A percentile compares a stretch with the other conserved stretches of the same genome.
These are phyloP conservation scores for Dactylis glomerata DNA, from an alignment of 176 grass and related monocot species.

Conservation along the genomic window DNA sequence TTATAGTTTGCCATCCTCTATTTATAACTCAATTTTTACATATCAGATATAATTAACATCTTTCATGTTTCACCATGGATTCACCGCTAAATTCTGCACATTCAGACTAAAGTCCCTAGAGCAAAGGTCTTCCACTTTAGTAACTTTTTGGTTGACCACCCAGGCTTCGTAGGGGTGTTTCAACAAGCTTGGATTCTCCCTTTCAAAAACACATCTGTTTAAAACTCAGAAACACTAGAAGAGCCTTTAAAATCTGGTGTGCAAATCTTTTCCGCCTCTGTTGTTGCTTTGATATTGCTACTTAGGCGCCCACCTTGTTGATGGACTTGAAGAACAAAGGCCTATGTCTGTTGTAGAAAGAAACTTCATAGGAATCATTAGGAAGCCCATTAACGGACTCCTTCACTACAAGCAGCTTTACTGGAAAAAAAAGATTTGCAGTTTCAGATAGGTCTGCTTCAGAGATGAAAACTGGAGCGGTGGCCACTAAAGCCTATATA, in stretches of 20 bases:
- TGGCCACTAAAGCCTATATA: neutral
- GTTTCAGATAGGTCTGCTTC: neutral
- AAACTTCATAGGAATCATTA: neutral
- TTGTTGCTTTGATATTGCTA: neutral
- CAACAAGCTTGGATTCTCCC: neutral
- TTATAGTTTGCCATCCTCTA: neutral
- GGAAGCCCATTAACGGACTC: neutral
- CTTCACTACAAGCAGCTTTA: neutral
- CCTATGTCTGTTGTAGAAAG: neutral
- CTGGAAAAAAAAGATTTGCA: neutral
- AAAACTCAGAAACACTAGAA: neutral
- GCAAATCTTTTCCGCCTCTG: neutral
- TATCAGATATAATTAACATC: neutral
- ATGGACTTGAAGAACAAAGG: neutral
- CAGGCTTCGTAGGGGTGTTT: neutral
- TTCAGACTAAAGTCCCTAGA: neutral
- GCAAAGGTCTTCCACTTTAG: neutral
- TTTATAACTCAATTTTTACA: neutral
- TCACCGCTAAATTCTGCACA: neutral
- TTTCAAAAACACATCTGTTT: neutral
- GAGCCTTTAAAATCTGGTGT: neutral
- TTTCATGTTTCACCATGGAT: neutral
- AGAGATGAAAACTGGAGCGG: neutral
- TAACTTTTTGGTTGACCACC: neutral
- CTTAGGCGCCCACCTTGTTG: neutral